Evolutionary conservation across 2,329 filamentous ascomycete species (phyloP), one percentile per base, ranked within the genome.

Genomic region (Pyrenochaeta sp.): DNA sequence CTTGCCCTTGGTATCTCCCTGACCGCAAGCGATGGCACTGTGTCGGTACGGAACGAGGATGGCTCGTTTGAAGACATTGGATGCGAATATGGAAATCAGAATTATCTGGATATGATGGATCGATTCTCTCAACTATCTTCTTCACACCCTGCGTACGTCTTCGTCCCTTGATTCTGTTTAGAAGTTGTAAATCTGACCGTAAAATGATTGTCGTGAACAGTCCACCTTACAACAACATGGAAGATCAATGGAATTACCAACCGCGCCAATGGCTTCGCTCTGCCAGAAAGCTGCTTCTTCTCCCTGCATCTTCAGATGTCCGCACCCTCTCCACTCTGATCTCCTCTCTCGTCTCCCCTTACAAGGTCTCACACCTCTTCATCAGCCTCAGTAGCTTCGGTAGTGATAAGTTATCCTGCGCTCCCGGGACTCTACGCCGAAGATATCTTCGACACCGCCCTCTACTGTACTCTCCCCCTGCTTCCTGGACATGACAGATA

Each of bases 271-370:
- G 44, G 40, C 43, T 45, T 43, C 46, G 59, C 25, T 39, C 28
- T 10, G 43, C 42, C 2, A 42, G 51, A 25, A 56, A 56, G 36
- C 6, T 22, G 3, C 25, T 59, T 43, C 32, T 36, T 24, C 46
- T 55, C 1, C 48, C 59, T 10, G 59, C 59, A 34, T 59, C 59
- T 24, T 43, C 52, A 39, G 56, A 62, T 28, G 59, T 59, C 15
- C 46, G 32, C 37, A 43, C 47, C 1, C 24, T 61, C n/a, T 34
- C 46, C 19, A 25, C 25, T 12, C 28, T 61, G 46, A 25, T 52
- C 19, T 25, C 47, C 15, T 34, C 43, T n/a, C 27, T 62, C 8
- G 12, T 54, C 39, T n/a, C 50, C 13, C 24, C 19, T 58, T 30
- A 46, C 42, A 32, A 28, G 22, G 4, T 3, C 22, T 8, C 12